Evolutionary conservation across 192 early-diverging fungal species (phyloP).

Genomic region (Coemansia sp.): DNA sequence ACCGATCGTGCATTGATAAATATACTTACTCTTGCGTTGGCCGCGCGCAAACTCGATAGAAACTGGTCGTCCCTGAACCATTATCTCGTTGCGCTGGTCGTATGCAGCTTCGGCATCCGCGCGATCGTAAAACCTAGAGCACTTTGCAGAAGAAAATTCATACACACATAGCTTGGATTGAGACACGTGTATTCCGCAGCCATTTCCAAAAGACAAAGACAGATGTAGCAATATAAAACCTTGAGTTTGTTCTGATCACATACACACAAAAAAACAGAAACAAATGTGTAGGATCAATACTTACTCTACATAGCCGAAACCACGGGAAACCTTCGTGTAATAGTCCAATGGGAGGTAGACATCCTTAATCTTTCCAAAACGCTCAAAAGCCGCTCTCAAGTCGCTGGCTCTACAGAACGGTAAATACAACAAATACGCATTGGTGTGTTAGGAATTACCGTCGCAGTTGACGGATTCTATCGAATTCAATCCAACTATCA

Average conservation of each 20-base stretch:
- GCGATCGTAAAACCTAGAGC: slow-evolving; percentile 45
- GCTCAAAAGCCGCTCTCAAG: slow-evolving; percentile 35
- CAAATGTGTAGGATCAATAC: not conserved
- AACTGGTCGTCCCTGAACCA: slow-evolving; percentile 34
- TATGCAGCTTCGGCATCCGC: slow-evolving; percentile 54
- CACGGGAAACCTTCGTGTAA: slow-evolving; percentile 52
- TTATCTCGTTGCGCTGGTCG: slow-evolving; percentile 35
- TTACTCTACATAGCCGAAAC: slow-evolving; percentile 56
- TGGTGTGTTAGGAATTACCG: not conserved
- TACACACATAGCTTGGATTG: not conserved
- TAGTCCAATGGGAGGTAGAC: slow-evolving; percentile 51
- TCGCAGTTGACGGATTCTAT: not conserved
- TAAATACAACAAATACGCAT: not conserved
- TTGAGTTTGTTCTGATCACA: no score
- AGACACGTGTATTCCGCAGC: not conserved
- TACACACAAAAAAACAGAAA: not conserved
- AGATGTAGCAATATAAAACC: no score
- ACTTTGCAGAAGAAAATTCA: not conserved
- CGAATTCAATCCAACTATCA: not conserved
- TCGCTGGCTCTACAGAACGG: slow-evolving; percentile 34
- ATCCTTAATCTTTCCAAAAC: slow-evolving; percentile 51
- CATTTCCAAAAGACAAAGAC: not conserved
- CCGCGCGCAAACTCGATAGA: slow-evolving; percentile 55
- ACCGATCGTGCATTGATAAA: not conserved
- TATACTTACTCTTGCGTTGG: slow-evolving; percentile 49